Percentiles rank a stretch among this genome's conserved stretches.
Evolutionary conservation across 2,329 filamentous ascomycete genomes (phyloP).

Genomic region (Fusarium oligoseptatum): DNA sequence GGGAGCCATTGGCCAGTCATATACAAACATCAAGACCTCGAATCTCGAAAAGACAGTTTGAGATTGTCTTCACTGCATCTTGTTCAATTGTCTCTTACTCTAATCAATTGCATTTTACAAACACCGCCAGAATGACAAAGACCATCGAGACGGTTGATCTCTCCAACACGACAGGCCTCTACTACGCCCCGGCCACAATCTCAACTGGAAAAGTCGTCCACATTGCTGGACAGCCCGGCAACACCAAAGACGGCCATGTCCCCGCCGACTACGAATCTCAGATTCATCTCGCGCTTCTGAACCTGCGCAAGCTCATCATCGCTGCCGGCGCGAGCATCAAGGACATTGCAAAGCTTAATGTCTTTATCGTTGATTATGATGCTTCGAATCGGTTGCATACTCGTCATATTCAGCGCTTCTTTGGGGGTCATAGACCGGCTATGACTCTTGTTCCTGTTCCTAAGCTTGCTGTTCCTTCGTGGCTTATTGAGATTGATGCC

Average conservation of each 20-base stretch:
- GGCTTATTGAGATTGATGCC: slow-evolving; percentile 61
- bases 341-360: slow-evolving; percentile 57
- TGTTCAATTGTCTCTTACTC: background rate
- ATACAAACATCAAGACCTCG: background rate
- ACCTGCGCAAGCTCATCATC: slow-evolving; percentile 53
- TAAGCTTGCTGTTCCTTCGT: slow-evolving; percentile 53
- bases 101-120: background rate
- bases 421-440: slow-evolving; percentile 55
- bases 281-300: slow-evolving; percentile 55
- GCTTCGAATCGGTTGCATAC: slow-evolving; percentile 52
- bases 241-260: slow-evolving; percentile 47
- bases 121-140: slow-evolving; percentile 21
- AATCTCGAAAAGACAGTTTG: background rate
- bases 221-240: slow-evolving; percentile 55
- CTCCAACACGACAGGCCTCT: slow-evolving; percentile 28
- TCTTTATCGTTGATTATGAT: slow-evolving; percentile 61
- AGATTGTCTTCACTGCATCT: background rate
- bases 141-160: slow-evolving; percentile 30
- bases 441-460: slow-evolving; percentile 59
- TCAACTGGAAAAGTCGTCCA: slow-evolving; percentile 40
- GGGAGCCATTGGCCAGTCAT: background rate
- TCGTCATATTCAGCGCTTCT: slow-evolving; percentile 53
- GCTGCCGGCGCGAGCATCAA: slow-evolving; percentile 52
- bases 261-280: slow-evolving; percentile 57
- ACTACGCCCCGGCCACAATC: slow-evolving; percentile 30